These are phyloP conservation scores for Kluyveromyces aestuarii DNA, from an alignment of 805 yeast species.

Conservation along the genomic window DNA sequence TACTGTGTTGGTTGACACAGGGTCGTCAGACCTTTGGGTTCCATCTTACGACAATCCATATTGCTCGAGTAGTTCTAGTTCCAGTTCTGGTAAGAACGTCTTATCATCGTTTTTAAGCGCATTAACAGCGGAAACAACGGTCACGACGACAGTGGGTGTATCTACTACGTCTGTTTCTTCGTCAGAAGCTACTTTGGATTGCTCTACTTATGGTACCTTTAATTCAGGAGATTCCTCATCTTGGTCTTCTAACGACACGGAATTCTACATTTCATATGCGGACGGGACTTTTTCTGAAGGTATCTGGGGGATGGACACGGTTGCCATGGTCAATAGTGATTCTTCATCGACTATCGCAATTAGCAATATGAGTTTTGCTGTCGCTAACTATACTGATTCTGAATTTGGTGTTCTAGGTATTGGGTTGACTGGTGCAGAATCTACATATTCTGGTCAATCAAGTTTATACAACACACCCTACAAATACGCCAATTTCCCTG, in stretches of 20 bases:
- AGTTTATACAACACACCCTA: conserved; percentile 18
- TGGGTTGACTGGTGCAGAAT: conserved; percentile 62
- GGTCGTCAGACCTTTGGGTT: conserved; percentile 69
- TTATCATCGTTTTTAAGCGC: too few relatives aligned
- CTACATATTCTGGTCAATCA: conserved; percentile 36
- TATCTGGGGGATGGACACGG: conserved; percentile 43
- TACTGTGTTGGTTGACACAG: conserved; percentile 59
- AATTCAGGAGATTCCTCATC: conserved; percentile 14
- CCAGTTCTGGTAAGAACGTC: not conserved
- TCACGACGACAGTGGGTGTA: not conserved
- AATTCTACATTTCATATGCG: conserved; percentile 42
- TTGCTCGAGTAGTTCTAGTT: conserved; percentile 18
- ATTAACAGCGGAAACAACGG: not conserved
- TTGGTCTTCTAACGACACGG: conserved; percentile 24
- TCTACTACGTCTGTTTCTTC: conserved; percentile 4
- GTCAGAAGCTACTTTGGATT: conserved; percentile 26
- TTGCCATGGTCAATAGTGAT: conserved; percentile 42
- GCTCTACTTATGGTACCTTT: conserved; percentile 32
- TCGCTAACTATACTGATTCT: conserved; percentile 58
- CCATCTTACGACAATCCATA: conserved; percentile 39
- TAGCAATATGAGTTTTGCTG: conserved; percentile 54
- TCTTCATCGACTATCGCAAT: conserved; percentile 28
- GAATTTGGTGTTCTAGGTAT: conserved; percentile 64
- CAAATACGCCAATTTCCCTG: conserved; percentile 59
- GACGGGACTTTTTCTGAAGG: conserved; percentile 41